These are phyloP conservation scores for Phanerochaete carnosa DNA, from an alignment of 768 basidiomycete species.

Conservation along the genomic window DNA sequence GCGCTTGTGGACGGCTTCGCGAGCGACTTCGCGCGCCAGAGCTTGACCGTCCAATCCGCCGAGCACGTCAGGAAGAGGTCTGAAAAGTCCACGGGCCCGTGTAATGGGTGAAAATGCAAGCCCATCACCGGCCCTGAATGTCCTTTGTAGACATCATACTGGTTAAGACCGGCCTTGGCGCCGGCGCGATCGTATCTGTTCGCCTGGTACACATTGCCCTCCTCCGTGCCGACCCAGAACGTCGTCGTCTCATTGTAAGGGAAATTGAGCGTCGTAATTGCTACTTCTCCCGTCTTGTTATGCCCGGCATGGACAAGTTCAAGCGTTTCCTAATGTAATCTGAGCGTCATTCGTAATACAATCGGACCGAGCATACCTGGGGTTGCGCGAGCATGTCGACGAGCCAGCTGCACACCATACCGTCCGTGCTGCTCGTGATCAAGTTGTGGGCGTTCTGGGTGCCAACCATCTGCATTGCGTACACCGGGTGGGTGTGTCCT, in stretches of 20 bases:
- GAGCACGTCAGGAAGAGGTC: constrained; percentile 92
- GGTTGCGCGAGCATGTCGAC: constrained; percentile 99
- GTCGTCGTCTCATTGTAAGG: constrained; percentile 95
- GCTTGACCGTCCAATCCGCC: constrained; percentile 97
- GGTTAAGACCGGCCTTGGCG: constrained; percentile 92
- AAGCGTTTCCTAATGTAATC: constrained; percentile 74
- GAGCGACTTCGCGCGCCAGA: constrained; percentile 85
- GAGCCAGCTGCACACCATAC: constrained; percentile 95
- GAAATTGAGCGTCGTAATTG: constrained; percentile 91
- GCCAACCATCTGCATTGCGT: constrained; percentile 97
- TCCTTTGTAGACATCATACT: constrained; percentile 88
- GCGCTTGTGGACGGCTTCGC: constrained; percentile 63
- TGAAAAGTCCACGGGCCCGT: constrained; percentile 91
- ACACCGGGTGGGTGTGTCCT: constrained; percentile 98
- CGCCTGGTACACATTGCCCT: constrained; percentile 95
- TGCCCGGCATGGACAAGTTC: constrained; percentile 87
- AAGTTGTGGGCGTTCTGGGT: constrained; percentile 98
- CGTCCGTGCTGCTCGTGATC: constrained; percentile 96
- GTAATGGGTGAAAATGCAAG: constrained; percentile 89
- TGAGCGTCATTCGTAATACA: not conserved
- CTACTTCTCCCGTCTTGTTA: constrained; percentile 95
- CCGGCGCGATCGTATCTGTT: constrained; percentile 97
- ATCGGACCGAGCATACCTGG: constrained; percentile 53
- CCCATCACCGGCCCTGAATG: constrained; percentile 95
- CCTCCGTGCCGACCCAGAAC: constrained; percentile 98